Evolutionary conservation across 257 asterid species (phyloP).

Genomic region (Nyctanthes arbortristis): DNA sequence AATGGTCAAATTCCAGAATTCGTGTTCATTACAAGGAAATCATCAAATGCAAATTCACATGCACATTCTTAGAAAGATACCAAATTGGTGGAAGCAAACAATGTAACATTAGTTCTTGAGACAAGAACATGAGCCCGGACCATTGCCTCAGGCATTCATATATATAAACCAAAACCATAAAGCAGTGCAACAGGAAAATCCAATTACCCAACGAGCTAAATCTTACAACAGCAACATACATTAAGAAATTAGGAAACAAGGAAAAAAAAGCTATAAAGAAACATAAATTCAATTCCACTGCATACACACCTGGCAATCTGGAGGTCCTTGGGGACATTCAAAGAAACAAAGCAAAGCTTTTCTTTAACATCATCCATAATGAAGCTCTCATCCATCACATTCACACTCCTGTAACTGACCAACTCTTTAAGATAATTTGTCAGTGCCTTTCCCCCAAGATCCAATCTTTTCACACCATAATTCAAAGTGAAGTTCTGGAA

Average conservation of each 20-base stretch:
- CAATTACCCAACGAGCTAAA: not conserved
- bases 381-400: constrained; percentile 95
- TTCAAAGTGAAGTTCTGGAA: constrained; percentile 82
- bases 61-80: not conserved
- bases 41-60: not conserved
- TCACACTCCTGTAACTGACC: constrained; percentile 90
- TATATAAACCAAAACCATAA: not conserved
- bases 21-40: not conserved
- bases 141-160: too few species aligned
- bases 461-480: constrained; percentile 83
- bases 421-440: constrained; percentile 89
- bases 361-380: constrained; percentile 95
- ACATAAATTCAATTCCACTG: not conserved
- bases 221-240: not conserved
- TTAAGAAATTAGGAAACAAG: not conserved
- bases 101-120: not conserved
- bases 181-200: not conserved
- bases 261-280: not conserved
- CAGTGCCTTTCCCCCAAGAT: constrained; percentile 91
- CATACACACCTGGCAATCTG: constrained; percentile 66
- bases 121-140: not conserved
- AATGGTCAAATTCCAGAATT: not conserved
- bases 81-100: not conserved
- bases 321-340: constrained; percentile 79
- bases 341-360: constrained; percentile 88